A percentile compares a stretch with the other conserved stretches of the same genome.
phyloP scores from a whole-genome alignment of 129 eudicot genomes.

The Logfia minima region DNA sequence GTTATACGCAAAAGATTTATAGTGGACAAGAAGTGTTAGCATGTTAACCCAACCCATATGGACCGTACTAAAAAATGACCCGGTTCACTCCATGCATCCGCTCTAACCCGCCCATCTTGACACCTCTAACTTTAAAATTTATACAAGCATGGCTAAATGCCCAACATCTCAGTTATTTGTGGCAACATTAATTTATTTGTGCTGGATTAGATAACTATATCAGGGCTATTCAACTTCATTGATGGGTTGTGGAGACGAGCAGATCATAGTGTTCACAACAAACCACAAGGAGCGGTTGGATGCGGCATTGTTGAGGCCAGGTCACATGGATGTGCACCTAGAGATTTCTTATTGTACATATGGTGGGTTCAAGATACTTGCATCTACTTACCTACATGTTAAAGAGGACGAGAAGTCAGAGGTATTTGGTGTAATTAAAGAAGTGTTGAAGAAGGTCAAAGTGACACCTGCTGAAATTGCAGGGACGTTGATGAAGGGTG shows the following conservation, averaged over 20 bases:
- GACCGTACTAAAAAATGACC: not conserved
- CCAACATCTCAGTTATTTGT: not conserved
- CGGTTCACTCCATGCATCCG: not conserved
- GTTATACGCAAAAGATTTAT: not conserved
- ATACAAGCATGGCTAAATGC: not conserved
- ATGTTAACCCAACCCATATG: not conserved
- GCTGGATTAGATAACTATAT: constrained; percentile 45
- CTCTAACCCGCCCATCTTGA: not conserved
- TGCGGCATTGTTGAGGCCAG: constrained; percentile 53
- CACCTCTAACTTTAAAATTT: not conserved
- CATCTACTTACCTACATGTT: constrained; percentile 42
- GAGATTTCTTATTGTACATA: constrained; percentile 61
- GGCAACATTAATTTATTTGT: constrained; percentile 11
- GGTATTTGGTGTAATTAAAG: constrained; percentile 29
- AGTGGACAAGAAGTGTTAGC: not conserved
- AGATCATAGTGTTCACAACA: constrained; percentile 55
- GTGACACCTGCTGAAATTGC: constrained; percentile 61
- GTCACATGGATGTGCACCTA: constrained; percentile 58
- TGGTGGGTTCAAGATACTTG: constrained; percentile 46
- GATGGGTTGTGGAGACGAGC: constrained; percentile 65
- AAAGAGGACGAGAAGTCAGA: constrained; percentile 32
- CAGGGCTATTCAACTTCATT: constrained; percentile 55
- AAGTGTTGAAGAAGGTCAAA: constrained; percentile 32
- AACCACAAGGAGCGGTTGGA: constrained; percentile 53
- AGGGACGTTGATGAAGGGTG: constrained; percentile 58